Conservation (phyloP, 148 eudicot species). For the Vaccinium myrtillus region DNA sequence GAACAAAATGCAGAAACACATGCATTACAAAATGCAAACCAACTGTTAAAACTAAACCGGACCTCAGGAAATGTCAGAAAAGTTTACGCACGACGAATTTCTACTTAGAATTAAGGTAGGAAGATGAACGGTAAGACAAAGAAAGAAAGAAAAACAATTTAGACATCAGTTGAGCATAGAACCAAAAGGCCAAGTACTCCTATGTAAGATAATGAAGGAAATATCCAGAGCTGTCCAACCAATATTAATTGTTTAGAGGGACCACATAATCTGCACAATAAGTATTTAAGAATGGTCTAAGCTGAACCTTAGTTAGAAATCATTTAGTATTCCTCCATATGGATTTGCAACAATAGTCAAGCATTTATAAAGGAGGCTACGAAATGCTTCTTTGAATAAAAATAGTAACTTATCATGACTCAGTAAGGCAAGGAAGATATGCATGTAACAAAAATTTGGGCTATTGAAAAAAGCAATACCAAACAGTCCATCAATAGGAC, state of each 20-base stretch:
- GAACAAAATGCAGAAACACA: slow-evolving; percentile 12
- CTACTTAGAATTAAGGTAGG: too few relatives aligned
- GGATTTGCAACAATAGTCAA: not conserved
- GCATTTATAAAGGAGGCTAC: not conserved
- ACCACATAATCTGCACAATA: not conserved
- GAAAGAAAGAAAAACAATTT: not conserved
- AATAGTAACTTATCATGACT: not conserved
- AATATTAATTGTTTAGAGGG: too few relatives aligned
- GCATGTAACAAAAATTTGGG: not conserved
- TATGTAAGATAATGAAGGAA: not conserved
- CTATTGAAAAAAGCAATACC: not conserved
- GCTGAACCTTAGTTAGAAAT: not conserved
- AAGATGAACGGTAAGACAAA: not conserved
- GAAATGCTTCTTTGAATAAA: too few relatives aligned
- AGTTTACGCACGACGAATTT: too few relatives aligned
- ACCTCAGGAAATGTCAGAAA: too few relatives aligned
- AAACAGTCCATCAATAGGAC: not conserved
- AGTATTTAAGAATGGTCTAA: not conserved
- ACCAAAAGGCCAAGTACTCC: not conserved
- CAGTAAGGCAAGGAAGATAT: not conserved
- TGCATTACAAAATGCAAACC: not conserved
- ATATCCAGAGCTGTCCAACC: not conserved
- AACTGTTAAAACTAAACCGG: not conserved
- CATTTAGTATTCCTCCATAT: not conserved
- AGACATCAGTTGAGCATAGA: not conserved